Evolutionary conservation across 2,329 filamentous ascomycete species (phyloP), one percentile per base, ranked within the genome.

Genomic region (Pseudocercospora cruenta): DNA sequence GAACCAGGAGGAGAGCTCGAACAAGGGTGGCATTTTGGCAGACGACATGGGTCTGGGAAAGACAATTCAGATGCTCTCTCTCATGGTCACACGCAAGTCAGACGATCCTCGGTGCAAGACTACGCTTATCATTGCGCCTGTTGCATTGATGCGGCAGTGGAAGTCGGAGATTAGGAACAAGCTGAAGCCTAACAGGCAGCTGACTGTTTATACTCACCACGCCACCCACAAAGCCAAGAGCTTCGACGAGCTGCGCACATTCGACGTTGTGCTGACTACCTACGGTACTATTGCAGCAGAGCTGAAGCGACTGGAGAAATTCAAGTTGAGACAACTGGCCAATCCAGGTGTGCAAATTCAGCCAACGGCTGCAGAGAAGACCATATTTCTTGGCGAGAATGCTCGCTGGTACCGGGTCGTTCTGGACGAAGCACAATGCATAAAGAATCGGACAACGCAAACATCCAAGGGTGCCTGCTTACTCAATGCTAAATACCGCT

Each of bases 11-110:
- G 84, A 87, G 64, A 88, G 91, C 8, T 84, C 81, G 1, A 88
- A 89, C 61, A 93, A 91, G 72, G 91, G 91, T 19, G 90, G 91
- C 22, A 92, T 94, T 63, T 82, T 94, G 24, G 90, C 89, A 0
- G 91, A 93, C 73, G 91, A 93, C 69, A 95, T 94, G 92, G 92
- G 92, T 7, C 81, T 94, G 10, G 92, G 92, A 7, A 94, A 95
- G 79, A 94, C 92, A 0, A 90, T 97, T 24, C 92, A 94, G 67
- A 90, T 91, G 4, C 82, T 97, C 22, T 87, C 93, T 3, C 84
- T 97, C 51, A 91, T 96, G 71, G 82, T 92, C 12, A 85, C 87
- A 5, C 85, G 88, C 5, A 88, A 85, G n/a, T 87, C 91, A 0
- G 78, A 81, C 0, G 83, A 89, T 67, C 79, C 80, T n/a, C 77